Evolutionary conservation across 208 protist species (phyloP).

Genomic region (Crithidia mellificae): DNA sequence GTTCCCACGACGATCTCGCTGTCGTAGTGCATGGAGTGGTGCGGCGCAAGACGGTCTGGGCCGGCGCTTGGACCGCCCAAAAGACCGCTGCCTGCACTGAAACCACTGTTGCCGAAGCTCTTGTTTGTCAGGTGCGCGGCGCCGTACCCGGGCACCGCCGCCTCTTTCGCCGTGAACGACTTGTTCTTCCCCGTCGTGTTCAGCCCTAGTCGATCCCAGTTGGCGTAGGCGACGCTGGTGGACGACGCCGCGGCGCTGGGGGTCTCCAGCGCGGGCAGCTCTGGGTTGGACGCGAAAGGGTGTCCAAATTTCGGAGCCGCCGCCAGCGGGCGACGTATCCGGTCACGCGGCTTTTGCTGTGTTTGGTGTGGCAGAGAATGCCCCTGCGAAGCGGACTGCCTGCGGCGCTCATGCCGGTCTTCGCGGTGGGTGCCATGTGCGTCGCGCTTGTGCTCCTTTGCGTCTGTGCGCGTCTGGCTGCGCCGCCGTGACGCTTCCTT

Average conservation of each 20-base stretch:
- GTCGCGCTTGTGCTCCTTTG: neutral
- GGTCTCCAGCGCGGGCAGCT: neutral
- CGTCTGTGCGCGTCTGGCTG: neutral
- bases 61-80: neutral
- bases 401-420: neutral
- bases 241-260: conserved; percentile 1
- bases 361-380: neutral
- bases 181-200: neutral
- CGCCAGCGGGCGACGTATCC: neutral
- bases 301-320: conserved; percentile 6
- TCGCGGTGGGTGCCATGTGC: neutral
- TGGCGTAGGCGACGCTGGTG: neutral
- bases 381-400: too few species aligned
- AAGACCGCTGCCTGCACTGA: neutral
- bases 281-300: conserved; percentile 4
- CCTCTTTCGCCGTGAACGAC: neutral
- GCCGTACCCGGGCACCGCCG: conserved; percentile 3
- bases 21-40: neutral
- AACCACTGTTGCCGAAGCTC: neutral
- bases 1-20: neutral
- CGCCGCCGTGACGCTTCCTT: neutral
- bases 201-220: neutral
- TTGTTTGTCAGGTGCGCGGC: neutral
- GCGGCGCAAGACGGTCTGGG: neutral
- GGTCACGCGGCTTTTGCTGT: neutral